These are phyloP conservation scores for Reutealis trisperma DNA, from an alignment of 345 rosid species.

Conservation along the genomic window DNA sequence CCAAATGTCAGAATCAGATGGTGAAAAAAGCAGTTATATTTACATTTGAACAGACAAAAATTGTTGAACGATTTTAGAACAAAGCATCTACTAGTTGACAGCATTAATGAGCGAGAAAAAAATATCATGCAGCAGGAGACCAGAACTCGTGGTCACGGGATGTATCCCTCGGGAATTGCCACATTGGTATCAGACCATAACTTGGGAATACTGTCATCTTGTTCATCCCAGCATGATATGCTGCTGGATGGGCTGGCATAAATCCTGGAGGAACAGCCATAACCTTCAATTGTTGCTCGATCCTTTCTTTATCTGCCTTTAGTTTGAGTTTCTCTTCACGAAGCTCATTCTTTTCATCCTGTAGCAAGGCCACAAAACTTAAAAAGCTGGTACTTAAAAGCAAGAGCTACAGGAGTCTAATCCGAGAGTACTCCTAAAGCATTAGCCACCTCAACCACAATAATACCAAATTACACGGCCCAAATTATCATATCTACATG, in stretches of 20 bases:
- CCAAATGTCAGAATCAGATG: conserved; percentile 20
- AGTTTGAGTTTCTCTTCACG: conserved; percentile 34
- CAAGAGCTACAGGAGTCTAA: neutral
- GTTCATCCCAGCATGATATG: conserved; percentile 31
- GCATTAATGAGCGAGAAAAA: neutral
- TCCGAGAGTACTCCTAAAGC: neutral
- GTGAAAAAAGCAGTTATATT: conserved; percentile 19
- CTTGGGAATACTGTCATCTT: conserved; percentile 33
- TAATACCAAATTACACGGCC: neutral
- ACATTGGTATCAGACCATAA: conserved; percentile 37
- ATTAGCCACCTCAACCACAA: neutral
- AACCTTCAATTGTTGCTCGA: conserved; percentile 31
- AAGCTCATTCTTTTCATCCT: conserved; percentile 39
- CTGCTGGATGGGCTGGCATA: conserved; percentile 30
- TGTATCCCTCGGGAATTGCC: conserved; percentile 32
- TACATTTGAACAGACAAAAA: conserved; percentile 29
- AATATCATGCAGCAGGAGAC: conserved; percentile 35
- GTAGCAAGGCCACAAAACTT: conserved; percentile 5
- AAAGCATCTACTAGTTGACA: conserved; percentile 23
- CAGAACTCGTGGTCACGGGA: conserved; percentile 33
- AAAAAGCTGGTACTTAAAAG: neutral
- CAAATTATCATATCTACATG: neutral
- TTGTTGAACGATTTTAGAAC: conserved; percentile 4
- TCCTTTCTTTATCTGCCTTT: conserved; percentile 37
- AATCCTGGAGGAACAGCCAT: conserved; percentile 26